Evolutionary conservation across 768 basidiomycete species (phyloP).

Genomic region (Termitomyces sp.): DNA sequence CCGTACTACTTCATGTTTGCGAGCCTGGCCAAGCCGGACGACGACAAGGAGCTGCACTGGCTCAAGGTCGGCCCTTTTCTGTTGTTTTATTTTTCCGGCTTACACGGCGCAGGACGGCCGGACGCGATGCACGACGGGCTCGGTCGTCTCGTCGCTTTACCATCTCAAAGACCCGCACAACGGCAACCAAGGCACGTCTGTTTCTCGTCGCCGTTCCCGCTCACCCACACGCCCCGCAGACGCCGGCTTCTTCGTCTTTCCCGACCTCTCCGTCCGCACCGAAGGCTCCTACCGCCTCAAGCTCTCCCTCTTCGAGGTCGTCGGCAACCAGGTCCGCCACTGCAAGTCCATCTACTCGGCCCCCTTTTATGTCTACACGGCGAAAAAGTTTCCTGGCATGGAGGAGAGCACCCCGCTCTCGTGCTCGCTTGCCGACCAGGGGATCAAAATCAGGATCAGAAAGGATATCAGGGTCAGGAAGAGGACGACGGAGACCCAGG

Average conservation of each 20-base stretch:
- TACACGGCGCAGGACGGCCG: conserved; percentile 63
- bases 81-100: background rate
- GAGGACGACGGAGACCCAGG: conserved; percentile 43
- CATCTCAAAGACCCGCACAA: conserved; percentile 75
- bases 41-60: conserved; percentile 87
- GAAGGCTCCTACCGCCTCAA: conserved; percentile 86
- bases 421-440: conserved; percentile 89
- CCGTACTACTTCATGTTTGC: conserved; percentile 98
- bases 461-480: conserved; percentile 88
- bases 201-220: too few species aligned
- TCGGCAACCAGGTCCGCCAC: conserved; percentile 82
- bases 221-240: conserved; percentile 45
- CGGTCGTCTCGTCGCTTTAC: conserved; percentile 85
- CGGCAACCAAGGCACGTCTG: conserved; percentile 41
- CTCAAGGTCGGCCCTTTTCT: too few species aligned
- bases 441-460: conserved; percentile 91
- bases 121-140: conserved; percentile 87
- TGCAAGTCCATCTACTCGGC: conserved; percentile 87
- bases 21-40: conserved; percentile 81
- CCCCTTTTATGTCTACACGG: conserved; percentile 91
- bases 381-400: conserved; percentile 97
- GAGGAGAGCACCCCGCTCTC: conserved; percentile 90
- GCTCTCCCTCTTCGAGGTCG: conserved; percentile 79
- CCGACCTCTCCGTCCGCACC: conserved; percentile 86
- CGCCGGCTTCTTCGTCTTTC: conserved; percentile 95